Percentiles rank a stretch among this genome's conserved stretches.
phyloP scores from a whole-genome alignment of 2,329 filamentous ascomycete species.

The Arthroderma sp. region DNA sequence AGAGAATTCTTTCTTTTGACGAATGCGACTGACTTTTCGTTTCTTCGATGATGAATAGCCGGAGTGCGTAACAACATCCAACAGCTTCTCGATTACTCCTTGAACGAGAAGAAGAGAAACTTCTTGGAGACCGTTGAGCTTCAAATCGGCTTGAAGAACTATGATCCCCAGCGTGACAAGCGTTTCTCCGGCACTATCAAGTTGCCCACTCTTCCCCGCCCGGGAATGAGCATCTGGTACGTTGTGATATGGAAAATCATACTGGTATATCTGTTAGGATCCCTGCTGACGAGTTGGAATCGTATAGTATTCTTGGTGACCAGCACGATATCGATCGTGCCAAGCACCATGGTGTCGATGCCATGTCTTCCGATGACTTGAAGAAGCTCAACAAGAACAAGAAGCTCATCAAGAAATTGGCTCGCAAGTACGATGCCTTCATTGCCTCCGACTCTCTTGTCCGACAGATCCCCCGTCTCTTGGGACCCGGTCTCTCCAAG shows the following conservation, averaged over 20 bases:
- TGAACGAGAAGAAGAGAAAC: slow-evolving; percentile 93
- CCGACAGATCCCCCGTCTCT: slow-evolving; percentile 99
- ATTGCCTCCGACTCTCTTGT: slow-evolving; percentile 92
- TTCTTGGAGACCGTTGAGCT: slow-evolving; percentile 81
- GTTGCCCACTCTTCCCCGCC: slow-evolving; percentile 81
- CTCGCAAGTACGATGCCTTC: slow-evolving; percentile 99
- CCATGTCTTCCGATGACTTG: slow-evolving; percentile 96
- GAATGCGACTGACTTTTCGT: slow-evolving; percentile 5
- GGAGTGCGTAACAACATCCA: slow-evolving; percentile 92
- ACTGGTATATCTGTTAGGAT: too few relatives aligned
- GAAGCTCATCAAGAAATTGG: slow-evolving; percentile 99
- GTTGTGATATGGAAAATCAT: slow-evolving; percentile 14
- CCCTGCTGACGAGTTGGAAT: too few relatives aligned
- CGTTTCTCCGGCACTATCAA: slow-evolving; percentile 99
- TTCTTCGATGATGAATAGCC: slow-evolving; percentile 36
- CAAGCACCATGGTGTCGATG: slow-evolving; percentile 96
- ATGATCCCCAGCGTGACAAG: slow-evolving; percentile 99
- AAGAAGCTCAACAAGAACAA: slow-evolving; percentile 99
- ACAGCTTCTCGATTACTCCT: slow-evolving; percentile 89
- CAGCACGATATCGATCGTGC: slow-evolving; percentile 99
- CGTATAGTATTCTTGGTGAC: slow-evolving; percentile 62
- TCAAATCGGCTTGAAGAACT: slow-evolving; percentile 94
- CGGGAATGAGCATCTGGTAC: slow-evolving; percentile 75
- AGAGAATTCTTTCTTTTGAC: slow-evolving; percentile 4
- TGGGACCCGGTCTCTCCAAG: slow-evolving; percentile 97